phyloP scores from a whole-genome alignment of 208 protist species.

The Crithidia expoeki region DNA sequence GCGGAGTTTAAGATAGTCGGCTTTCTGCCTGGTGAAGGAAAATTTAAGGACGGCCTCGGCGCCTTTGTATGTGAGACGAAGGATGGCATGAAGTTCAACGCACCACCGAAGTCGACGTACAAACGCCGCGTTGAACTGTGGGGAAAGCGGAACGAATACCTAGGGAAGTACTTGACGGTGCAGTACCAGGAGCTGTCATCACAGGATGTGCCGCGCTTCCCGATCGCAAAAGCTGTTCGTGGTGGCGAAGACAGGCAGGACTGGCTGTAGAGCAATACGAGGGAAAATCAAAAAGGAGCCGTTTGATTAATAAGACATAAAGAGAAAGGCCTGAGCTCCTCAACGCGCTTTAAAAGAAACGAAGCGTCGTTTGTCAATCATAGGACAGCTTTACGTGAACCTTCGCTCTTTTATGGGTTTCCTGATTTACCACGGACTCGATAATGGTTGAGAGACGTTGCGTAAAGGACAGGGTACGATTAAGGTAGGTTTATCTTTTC shows the following conservation, averaged over 20 bases:
- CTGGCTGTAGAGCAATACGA: slow-evolving; percentile 64
- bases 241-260: slow-evolving; percentile 58
- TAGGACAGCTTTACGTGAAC: neutral
- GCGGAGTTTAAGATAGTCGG: slow-evolving; percentile 89
- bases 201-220: slow-evolving; percentile 90
- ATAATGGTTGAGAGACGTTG: too few species aligned
- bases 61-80: slow-evolving; percentile 88
- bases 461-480: too few species aligned
- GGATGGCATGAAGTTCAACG: slow-evolving; percentile 76
- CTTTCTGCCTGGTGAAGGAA: slow-evolving; percentile 82
- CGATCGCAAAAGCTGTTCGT: slow-evolving; percentile 80
- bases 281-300: too few species aligned
- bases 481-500: too few species aligned
- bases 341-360: too few species aligned
- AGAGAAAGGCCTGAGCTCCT: too few species aligned
- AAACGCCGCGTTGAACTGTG: slow-evolving; percentile 68
- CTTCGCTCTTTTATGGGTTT: slow-evolving; percentile 7
- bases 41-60: slow-evolving; percentile 83
- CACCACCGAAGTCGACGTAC: slow-evolving; percentile 69
- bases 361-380: neutral
- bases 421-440: neutral
- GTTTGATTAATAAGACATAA: too few species aligned
- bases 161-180: slow-evolving; percentile 84
- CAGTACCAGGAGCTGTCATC: slow-evolving; percentile 89
- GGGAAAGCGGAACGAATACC: slow-evolving; percentile 53